Evolutionary conservation across 2,329 filamentous ascomycete species (phyloP), one percentile per base, ranked within the genome.

Genomic region (Xylariomycetidae sp.): DNA sequence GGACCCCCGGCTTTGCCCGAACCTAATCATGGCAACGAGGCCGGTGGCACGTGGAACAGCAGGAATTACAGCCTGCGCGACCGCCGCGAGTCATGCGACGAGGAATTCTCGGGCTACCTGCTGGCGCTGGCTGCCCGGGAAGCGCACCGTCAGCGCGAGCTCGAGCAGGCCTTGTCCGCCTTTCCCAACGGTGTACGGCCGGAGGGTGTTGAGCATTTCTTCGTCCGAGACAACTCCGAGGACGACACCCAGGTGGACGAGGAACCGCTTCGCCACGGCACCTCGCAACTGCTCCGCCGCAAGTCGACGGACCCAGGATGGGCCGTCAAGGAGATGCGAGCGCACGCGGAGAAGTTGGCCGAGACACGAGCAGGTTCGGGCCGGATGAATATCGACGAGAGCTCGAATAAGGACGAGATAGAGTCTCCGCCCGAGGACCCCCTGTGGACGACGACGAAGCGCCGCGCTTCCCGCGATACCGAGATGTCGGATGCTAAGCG

Each of bases 241-340:
- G 74, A 74, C 42, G 73, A 77, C 39, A 63, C 61, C 27, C 43
- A 41, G 35, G 44, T 58, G 27, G 57, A 44, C 42, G 68, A 42
- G 53, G 60, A 37, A 59, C 62, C 14, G 45, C 57, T 37, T 50
- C 66, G 42, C 53, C 43, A 60, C 51, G 47, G 52, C 32, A 35
- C 56, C 7, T 64, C 60, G 10, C 52, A 56, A 31, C 57, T 61
- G 25, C 37, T 54, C 17, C 66, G 74, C 37, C 70, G 76, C 25
- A 76, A 79, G 50, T 77, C 76, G 29, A 80, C 76, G 2, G 72
- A 75, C 31, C 68, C 78, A 47, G 71, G 74, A 37, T 90, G 84
- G 79, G 86, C 87, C 53, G 70, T 92, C 51, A 74, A 80, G 49
- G 81, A 87, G 48, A 85, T 92, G 82, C 82, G 85, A 47, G 74